These are phyloP conservation scores for Pseudogymnoascus sp. DNA, from an alignment of 2,329 filamentous ascomycete genomes.

Conservation along the genomic window DNA sequence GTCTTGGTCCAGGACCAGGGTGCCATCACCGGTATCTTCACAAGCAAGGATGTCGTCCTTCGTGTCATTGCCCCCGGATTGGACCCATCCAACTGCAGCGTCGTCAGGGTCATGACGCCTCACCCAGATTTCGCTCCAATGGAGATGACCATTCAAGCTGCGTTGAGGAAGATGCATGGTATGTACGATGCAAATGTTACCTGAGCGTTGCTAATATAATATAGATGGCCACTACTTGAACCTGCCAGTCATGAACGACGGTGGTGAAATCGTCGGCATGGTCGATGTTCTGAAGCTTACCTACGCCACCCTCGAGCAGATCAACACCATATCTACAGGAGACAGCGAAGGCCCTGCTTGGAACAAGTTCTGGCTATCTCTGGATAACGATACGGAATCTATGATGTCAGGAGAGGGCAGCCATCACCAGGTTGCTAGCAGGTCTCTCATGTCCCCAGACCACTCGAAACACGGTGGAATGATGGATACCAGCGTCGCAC, in stretches of 20 bases:
- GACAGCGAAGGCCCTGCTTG: conserved; percentile 94
- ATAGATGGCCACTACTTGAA: conserved; percentile 96
- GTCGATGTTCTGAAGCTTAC: conserved; percentile 97
- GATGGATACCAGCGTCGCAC: conserved; percentile 71
- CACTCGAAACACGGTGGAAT: conserved; percentile 60
- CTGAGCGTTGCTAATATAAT: conserved; percentile 21
- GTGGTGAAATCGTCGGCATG: conserved; percentile 97
- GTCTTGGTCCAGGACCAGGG: conserved; percentile 94
- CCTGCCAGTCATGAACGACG: conserved; percentile 94
- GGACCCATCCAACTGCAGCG: conserved; percentile 90
- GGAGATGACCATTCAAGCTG: conserved; percentile 98
- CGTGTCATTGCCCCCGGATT: conserved; percentile 95
- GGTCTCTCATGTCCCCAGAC: conserved; percentile 79
- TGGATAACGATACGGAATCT: conserved; percentile 91
- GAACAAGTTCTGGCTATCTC: conserved; percentile 99
- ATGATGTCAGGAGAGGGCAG: conserved; percentile 89
- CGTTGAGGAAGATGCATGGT: conserved; percentile 98
- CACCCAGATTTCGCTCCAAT: conserved; percentile 97
- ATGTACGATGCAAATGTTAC: conserved; percentile 33
- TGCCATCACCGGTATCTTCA: conserved; percentile 97
- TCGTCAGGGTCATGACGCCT: conserved; percentile 97
- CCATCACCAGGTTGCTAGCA: conserved; percentile 58
- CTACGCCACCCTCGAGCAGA: conserved; percentile 94
- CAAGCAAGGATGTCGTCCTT: conserved; percentile 96
- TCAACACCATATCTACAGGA: conserved; percentile 85